These are phyloP conservation scores for Lotmaria passim DNA, from an alignment of 208 protist species.

Conservation along the genomic window DNA sequence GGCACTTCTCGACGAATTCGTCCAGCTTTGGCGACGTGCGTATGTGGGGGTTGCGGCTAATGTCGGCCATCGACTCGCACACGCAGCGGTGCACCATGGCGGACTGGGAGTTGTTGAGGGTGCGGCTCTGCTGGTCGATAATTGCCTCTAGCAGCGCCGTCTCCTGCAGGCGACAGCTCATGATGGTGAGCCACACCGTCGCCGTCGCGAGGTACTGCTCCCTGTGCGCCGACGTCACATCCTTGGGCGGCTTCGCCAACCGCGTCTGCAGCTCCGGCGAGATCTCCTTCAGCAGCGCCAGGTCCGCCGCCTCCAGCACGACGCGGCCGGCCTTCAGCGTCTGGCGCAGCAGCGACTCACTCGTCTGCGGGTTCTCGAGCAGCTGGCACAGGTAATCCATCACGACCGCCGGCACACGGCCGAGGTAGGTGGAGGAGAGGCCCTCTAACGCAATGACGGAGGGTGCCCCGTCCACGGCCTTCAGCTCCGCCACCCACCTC, in stretches of 20 bases:
- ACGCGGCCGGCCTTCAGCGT: constrained; percentile 75
- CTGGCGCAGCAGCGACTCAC: constrained; percentile 66
- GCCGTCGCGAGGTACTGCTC: constrained; percentile 90
- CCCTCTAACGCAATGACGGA: constrained; percentile 65
- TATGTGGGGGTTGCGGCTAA: constrained; percentile 77
- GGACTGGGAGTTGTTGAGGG: constrained; percentile 88
- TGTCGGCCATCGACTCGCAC: constrained; percentile 88
- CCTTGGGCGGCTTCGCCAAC: constrained; percentile 84
- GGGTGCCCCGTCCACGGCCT: constrained; percentile 60
- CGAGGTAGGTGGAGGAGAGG: constrained; percentile 63
- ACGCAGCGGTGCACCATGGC: constrained; percentile 91
- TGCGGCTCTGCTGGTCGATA: constrained; percentile 89
- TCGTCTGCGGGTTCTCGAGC: constrained; percentile 64
- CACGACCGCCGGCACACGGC: constrained; percentile 52
- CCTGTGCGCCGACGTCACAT: constrained; percentile 72
- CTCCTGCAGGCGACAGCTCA: constrained; percentile 88
- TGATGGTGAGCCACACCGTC: constrained; percentile 90
- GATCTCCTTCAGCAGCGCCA: constrained; percentile 62
- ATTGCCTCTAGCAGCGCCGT: constrained; percentile 79
- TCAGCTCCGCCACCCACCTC: constrained; percentile 67
- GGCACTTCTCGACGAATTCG: constrained; percentile 90
- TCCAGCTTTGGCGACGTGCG: constrained; percentile 75
- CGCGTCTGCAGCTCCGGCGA: constrained; percentile 72
- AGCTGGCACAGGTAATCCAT: constrained; percentile 78
- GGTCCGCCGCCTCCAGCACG: constrained; percentile 61